A percentile compares a stretch with the other conserved stretches of the same genome.
These are phyloP conservation scores for Komagataella phaffii DNA, from an alignment of 805 yeast genomes.

Conservation along the genomic window DNA sequence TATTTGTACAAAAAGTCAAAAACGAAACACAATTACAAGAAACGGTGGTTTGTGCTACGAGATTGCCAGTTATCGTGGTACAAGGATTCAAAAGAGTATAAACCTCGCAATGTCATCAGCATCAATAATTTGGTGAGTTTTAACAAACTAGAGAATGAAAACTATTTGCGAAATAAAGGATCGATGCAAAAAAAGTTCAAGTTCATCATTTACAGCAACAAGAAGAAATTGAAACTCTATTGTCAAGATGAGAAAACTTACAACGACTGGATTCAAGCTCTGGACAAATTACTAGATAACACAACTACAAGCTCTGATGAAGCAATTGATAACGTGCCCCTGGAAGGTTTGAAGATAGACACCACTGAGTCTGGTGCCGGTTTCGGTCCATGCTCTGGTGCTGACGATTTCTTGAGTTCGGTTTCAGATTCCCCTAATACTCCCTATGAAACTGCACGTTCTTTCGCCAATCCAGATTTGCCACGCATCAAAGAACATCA, in stretches of 20 bases:
- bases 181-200: background rate
- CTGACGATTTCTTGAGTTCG: background rate
- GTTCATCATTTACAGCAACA: slow-evolving; percentile 4
- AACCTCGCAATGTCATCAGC: slow-evolving; percentile 20
- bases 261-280: slow-evolving; percentile 2
- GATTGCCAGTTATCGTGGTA: slow-evolving; percentile 24
- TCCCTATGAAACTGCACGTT: background rate
- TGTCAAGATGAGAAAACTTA: slow-evolving; percentile 6
- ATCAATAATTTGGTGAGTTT: slow-evolving; percentile 10
- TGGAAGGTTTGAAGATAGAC: background rate
- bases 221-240: slow-evolving; percentile 6
- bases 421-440: background rate
- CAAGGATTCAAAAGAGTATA: slow-evolving; percentile 23
- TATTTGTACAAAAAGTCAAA: slow-evolving; percentile 19
- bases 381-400: background rate
- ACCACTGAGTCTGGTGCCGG: background rate
- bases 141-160: slow-evolving; percentile 5
- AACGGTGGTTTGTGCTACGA: slow-evolving; percentile 24
- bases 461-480: slow-evolving; percentile 5
- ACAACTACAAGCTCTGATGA: background rate
- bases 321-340: background rate
- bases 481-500: slow-evolving; percentile 27
- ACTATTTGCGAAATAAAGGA: background rate
- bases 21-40: slow-evolving; percentile 23
- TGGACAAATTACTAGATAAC: slow-evolving; percentile 3